These are phyloP conservation scores for Corylus heterophylla DNA, from an alignment of 306 rosid species.

Conservation along the genomic window DNA sequence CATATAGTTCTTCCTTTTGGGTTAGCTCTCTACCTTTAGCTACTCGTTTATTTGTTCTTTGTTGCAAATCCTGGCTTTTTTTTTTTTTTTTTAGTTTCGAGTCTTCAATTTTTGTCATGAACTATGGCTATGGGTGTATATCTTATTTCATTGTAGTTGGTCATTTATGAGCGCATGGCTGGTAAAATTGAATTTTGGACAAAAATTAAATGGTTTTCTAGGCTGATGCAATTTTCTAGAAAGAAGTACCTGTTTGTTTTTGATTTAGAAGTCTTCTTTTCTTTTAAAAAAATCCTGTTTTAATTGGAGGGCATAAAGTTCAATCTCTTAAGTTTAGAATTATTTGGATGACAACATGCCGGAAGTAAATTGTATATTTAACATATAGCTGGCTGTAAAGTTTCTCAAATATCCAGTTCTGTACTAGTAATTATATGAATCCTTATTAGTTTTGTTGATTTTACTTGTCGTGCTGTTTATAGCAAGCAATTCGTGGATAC, in stretches of 20 bases:
- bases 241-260: neutral
- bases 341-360: neutral
- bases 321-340: neutral
- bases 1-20: neutral
- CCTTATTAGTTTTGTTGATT: neutral
- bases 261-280: neutral
- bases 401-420: neutral
- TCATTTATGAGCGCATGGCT: slow-evolving; percentile 22
- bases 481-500: neutral
- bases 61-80: neutral
- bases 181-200: neutral
- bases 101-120: slow-evolving; percentile 1
- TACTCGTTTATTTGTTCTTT: neutral
- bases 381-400: neutral
- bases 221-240: neutral
- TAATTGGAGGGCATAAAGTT: slow-evolving; percentile 5
- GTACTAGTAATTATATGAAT: neutral
- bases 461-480: neutral
- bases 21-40: no score
- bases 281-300: neutral
- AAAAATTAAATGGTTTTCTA: slow-evolving; percentile 21
- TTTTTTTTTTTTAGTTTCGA: neutral
- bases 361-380: neutral
- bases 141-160: neutral
- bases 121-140: neutral